Evolutionary conservation across 257 asterid genomes (phyloP).

Genomic region (Parsonsia alboflavescens): DNA sequence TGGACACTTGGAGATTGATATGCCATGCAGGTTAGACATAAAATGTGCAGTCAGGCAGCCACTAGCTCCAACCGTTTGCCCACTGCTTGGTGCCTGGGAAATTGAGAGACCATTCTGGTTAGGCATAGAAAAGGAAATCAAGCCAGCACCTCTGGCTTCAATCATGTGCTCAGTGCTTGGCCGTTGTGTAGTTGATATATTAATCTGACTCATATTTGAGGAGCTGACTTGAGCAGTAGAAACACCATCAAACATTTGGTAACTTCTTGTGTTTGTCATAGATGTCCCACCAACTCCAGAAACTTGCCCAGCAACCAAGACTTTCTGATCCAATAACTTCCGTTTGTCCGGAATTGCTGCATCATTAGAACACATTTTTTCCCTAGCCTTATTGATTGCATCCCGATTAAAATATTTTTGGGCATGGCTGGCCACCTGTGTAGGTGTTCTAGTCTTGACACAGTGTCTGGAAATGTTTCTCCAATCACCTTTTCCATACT

Average conservation of each 20-base stretch:
- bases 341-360: slow-evolving; percentile 13
- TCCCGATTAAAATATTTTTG: slow-evolving; percentile 18
- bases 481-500: slow-evolving; percentile 26
- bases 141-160: not conserved
- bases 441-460: slow-evolving; percentile 22
- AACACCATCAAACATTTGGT: not conserved
- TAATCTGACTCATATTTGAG: not conserved
- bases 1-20: not conserved
- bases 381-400: not conserved
- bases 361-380: slow-evolving; percentile 9
- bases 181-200: not conserved
- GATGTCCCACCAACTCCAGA: slow-evolving; percentile 10
- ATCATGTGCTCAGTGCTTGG: not conserved
- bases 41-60: not conserved
- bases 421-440: slow-evolving; percentile 29
- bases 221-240: not conserved
- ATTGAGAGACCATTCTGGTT: not conserved
- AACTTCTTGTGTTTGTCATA: not conserved
- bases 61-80: slow-evolving; percentile 6
- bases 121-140: not conserved
- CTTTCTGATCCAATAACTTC: slow-evolving; percentile 6
- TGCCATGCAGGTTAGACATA: not conserved
- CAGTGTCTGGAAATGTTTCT: slow-evolving; percentile 22
- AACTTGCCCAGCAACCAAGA: not conserved
- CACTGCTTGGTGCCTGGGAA: not conserved